Evolutionary conservation across 805 yeast species (phyloP), one percentile per base, ranked within the genome.

Genomic region (Wickerhamomyces bisporus): DNA sequence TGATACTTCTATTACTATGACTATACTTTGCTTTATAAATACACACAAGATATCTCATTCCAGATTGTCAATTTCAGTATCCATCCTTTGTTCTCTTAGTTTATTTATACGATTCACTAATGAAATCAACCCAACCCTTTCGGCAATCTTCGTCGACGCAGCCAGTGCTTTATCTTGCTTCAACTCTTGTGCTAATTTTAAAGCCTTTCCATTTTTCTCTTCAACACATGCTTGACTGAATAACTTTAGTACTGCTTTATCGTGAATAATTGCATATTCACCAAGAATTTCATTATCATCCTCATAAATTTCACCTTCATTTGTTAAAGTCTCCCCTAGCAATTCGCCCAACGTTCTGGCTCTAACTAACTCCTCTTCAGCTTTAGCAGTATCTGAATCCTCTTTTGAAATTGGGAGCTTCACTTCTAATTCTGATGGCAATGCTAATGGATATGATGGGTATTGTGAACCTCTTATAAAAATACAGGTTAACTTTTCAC

Each of bases 131-230:
- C 76, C 81, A 39, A 77, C 71, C 42, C 96, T 72, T 52, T 85
- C 85, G 1, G 96, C 87, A 38, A 91, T 85, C 60, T 83, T 83
- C 12, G 76, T 66, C 1, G 97, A 96, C 0, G 96, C 96, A 39
- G 71, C 72, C 44, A 89, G 64, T 3, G 95, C 94, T 48, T 82
- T 79, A 44, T 84, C 91, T 47, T 79, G 82, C 48, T 78, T 76
- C 49, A 91, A 66, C 52, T 83, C 77, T 43, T 69, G 71, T 7
- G 78, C 88, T 21, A 93, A 58, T 25, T 82, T 79, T 44, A 77
- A 66, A 1, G 95, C 93, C 57, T 81, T 81, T 37, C 72, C 71
- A 29, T 73, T 58, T 38, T 79, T 74, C 30, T 77, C 73, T 17
- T 79, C 82, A 15, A 77, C 68, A 60, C 96, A 89, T 1, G 91